Evolutionary conservation across 1,284 basidiomycete species (phyloP).

Genomic region (Malassezia cuniculi): DNA sequence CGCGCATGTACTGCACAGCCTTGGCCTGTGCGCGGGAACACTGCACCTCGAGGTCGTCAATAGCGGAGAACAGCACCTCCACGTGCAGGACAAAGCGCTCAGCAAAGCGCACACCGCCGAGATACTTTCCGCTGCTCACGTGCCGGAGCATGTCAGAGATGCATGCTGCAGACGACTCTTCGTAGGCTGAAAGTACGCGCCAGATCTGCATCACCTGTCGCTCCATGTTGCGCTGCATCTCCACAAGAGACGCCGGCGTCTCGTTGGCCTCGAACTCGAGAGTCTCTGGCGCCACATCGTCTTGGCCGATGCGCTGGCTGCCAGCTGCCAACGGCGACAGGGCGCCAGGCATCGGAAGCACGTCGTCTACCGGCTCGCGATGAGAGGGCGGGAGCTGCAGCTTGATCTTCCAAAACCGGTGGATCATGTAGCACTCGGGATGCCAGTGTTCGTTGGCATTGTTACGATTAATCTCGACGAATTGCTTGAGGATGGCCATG

Average conservation of each 20-base stretch:
- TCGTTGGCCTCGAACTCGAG: slow-evolving; percentile 57
- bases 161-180: slow-evolving; percentile 96
- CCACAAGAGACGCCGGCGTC: slow-evolving; percentile 69
- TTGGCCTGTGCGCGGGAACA: slow-evolving; percentile 62
- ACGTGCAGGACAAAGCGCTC: slow-evolving; percentile 98
- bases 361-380: no score
- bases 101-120: slow-evolving; percentile 93
- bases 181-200: slow-evolving; percentile 96
- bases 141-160: slow-evolving; percentile 93
- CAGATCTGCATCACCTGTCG: slow-evolving; percentile 96
- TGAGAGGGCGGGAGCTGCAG: slow-evolving; percentile 47
- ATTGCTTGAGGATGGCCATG: slow-evolving; percentile 97
- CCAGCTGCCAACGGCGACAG: neutral
- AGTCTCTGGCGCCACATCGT: slow-evolving; percentile 17
- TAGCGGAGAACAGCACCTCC: slow-evolving; percentile 89
- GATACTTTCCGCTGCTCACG: slow-evolving; percentile 87
- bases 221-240: slow-evolving; percentile 88
- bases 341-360: neutral
- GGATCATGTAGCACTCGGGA: slow-evolving; percentile 99
- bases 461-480: slow-evolving; percentile 98
- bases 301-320: slow-evolving; percentile 3
- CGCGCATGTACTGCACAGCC: slow-evolving; percentile 87
- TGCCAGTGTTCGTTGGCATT: slow-evolving; percentile 99
- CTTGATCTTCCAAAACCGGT: slow-evolving; percentile 99
- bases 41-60: slow-evolving; percentile 85